A percentile compares a stretch with the other conserved stretches of the same genome.
phyloP scores from a whole-genome alignment of 2,329 filamentous ascomycete genomes.

The Exophiala phaeomuriformis region DNA sequence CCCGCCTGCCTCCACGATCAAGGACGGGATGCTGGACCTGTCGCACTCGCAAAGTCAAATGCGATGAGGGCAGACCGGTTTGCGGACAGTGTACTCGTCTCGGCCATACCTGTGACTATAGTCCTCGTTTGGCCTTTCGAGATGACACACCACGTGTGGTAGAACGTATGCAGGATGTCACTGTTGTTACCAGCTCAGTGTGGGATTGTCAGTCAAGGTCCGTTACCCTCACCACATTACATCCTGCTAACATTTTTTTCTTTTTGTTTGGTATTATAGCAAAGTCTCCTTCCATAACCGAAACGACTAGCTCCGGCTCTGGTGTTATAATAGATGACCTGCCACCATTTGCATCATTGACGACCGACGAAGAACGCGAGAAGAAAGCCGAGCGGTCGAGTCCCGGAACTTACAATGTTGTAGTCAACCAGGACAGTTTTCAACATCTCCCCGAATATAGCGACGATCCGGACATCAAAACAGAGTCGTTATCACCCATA shows the following conservation, averaged over 20 bases:
- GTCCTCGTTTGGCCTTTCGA: slow-evolving; percentile 48
- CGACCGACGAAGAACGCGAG: slow-evolving; percentile 52
- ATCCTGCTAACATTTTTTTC: slow-evolving; percentile 6
- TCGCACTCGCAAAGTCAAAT: slow-evolving; percentile 42
- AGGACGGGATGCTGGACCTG: slow-evolving; percentile 46
- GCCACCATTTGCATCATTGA: slow-evolving; percentile 48
- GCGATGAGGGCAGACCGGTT: slow-evolving; percentile 48
- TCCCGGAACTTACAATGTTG: slow-evolving; percentile 51
- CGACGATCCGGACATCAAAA: slow-evolving; percentile 32
- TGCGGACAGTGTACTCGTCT: slow-evolving; percentile 53
- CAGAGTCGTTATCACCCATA: slow-evolving; percentile 23
- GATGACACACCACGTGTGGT: slow-evolving; percentile 48
- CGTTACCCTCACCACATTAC: slow-evolving; percentile 3
- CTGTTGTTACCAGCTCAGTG: slow-evolving; percentile 45
- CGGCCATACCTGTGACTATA: slow-evolving; percentile 52
- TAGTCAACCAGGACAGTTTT: slow-evolving; percentile 51
- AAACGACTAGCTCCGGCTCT: slow-evolving; percentile 29
- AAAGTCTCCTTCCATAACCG: slow-evolving; percentile 29
- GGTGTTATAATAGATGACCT: slow-evolving; percentile 39
- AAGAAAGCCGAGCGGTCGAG: slow-evolving; percentile 46
- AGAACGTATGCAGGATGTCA: slow-evolving; percentile 47
- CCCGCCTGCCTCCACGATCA: slow-evolving; percentile 47
- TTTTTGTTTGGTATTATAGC: slow-evolving; percentile 19
- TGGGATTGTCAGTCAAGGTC: slow-evolving; percentile 48
- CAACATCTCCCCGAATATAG: slow-evolving; percentile 46